Conservation (phyloP, 345 rosid species). For the Brassica incana region DNA sequence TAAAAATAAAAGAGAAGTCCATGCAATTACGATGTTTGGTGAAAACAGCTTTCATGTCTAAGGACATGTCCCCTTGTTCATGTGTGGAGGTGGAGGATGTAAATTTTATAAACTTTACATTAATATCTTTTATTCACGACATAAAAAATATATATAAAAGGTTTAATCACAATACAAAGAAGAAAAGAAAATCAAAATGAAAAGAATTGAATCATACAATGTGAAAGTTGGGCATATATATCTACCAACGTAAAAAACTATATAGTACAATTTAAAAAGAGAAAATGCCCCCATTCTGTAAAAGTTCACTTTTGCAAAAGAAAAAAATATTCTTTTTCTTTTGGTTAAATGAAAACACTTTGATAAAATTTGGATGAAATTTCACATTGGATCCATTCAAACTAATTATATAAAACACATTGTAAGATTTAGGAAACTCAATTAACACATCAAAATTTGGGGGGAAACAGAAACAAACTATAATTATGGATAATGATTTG, state of each 20-base stretch:
- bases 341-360: not conserved
- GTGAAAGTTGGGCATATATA: conserved; percentile 1
- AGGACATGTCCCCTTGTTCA: conserved; percentile 9
- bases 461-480: not conserved
- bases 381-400: not conserved
- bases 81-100: conserved; percentile 11
- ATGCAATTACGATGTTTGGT: conserved; percentile 21
- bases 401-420: not conserved
- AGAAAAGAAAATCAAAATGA: not conserved
- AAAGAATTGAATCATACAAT: not conserved
- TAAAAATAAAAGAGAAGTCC: not conserved
- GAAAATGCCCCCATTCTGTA: not conserved
- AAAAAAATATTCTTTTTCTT: not conserved
- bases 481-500: conserved; percentile 12
- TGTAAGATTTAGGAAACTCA: conserved; percentile 1
- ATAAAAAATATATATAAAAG: not conserved
- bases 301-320: conserved; percentile 22
- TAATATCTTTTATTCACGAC: not conserved
- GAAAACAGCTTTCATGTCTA: conserved; percentile 18
- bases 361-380: no score
- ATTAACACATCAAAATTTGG: not conserved
- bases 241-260: not conserved
- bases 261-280: not conserved
- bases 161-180: not conserved
- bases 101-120: conserved; percentile 1